A percentile compares a stretch with the other conserved stretches of the same genome.
phyloP scores from a whole-genome alignment of 225 moss, liverwort and hornwort genomes.

The Bryoerythrophyllum caledonicum region DNA sequence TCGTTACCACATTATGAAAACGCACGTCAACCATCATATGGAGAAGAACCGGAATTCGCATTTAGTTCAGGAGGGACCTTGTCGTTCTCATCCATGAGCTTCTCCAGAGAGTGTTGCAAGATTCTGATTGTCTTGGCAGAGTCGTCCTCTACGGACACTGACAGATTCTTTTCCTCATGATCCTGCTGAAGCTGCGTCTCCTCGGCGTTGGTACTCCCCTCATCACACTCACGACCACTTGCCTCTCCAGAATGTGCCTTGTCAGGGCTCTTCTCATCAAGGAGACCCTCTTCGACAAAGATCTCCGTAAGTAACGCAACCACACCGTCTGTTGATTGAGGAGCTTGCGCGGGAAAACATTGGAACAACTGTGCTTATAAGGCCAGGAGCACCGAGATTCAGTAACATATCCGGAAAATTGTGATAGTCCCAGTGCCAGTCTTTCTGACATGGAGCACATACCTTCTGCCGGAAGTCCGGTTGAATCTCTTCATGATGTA shows the following conservation, averaged over 20 bases:
- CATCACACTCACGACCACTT: neutral
- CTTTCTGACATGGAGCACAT: neutral
- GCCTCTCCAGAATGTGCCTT: neutral
- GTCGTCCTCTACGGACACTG: constrained; percentile 22
- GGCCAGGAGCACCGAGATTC: constrained; percentile 16
- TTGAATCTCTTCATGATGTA: constrained; percentile 2
- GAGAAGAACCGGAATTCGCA: neutral
- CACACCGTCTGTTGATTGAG: constrained; percentile 25
- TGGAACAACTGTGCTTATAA: constrained; percentile 22
- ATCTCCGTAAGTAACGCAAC: constrained; percentile 29
- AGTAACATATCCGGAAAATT: neutral
- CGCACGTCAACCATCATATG: neutral
- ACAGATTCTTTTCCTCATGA: constrained; percentile 12
- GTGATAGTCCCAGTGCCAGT: neutral
- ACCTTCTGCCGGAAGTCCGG: constrained; percentile 29
- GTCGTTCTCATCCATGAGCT: constrained; percentile 38
- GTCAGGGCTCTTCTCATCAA: constrained; percentile 9
- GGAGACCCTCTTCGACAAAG: constrained; percentile 41
- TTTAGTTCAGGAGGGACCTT: constrained; percentile 26
- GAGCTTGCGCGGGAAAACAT: constrained; percentile 17
- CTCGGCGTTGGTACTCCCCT: neutral
- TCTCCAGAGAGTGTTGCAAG: constrained; percentile 29
- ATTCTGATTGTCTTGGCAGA: constrained; percentile 35
- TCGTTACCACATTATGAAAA: neutral
- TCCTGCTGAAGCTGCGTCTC: constrained; percentile 11